Base-by-base conservation (phyloP, 345 rosid genomes). In the Psidium guajava region DNA sequence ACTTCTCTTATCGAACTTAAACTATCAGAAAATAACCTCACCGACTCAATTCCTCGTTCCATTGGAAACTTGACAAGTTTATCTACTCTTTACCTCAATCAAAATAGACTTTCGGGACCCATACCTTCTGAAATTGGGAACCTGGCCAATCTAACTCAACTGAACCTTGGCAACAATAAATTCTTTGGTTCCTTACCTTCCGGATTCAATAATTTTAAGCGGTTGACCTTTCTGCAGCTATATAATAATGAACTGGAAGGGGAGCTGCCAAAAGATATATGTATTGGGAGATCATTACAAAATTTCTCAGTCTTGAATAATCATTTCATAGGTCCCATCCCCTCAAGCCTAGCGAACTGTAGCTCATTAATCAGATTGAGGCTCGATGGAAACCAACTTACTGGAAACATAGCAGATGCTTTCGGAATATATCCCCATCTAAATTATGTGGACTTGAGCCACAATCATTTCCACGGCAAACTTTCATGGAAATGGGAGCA, bases 221-320 rank as follows among this genome's bases (percentile, higher is more conserved):
- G 24, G 0, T 18, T 18, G 0, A 8, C 6, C 20, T 0, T 0
- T 3, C 6, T 20, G 8, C 0, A 20, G 0, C 57, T 54, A 20
- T 20, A 4, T 54, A 3, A 54, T 54, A 54, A 54, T 20, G 57
- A 54, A 20, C 8, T 54, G 20, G 57, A 20, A 4, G 74, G 74
- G 42, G 74, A 28, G 14, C 0, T 61, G 0, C 74, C 22, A 15
- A 9, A 16, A 28, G 42, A 28, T 0, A 2, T 61, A 28, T 61
- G 74, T 36, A 42, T 15, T 0, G 74, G 74, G 42, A 8, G 22
- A 61, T 61, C 22, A 15, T 15, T 61, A 22, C 74, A 0, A 2
- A 0, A 61, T 61, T 61, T 28, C 42, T 14, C 40, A 1, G 0
- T 11, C 21, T 3, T 0, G 5, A 28, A 61, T 15, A 61, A 61